Evolutionary conservation across 768 basidiomycete genomes (phyloP), one percentile per base, ranked within the genome.

Genomic region (Boletus speciosus): DNA sequence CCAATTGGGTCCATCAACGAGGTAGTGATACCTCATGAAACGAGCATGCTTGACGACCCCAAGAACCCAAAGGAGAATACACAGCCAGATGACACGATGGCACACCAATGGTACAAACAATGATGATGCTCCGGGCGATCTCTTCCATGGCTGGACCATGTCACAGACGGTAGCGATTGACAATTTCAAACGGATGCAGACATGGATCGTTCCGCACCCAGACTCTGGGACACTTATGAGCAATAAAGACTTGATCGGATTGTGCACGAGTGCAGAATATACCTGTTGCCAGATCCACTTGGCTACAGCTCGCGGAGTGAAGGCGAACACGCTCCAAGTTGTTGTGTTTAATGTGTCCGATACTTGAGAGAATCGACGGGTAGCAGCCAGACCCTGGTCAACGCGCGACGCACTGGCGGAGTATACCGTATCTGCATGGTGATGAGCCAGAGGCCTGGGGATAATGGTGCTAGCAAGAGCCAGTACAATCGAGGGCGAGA

Each of bases 51-150:
- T 52, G 43, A 31, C 51, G 19, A 52, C 47, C 44, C 49, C 64
- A 56, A 47, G 47, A 46, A 16, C 65, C 62, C 36, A 58, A 61
- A 55, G 63, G 56, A 65, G 63, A 56, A 63, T 40, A 54, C 44
- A 66, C 66, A 62, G 65, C 65, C 62, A 43, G 50, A 50, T 47
- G 52, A 60, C 52, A 61, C 48, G 55, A 52, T 41, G 47, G n/a
- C 40, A 47, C 35, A 6, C 27, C 37, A 40, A 36, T 35, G 36
- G 37, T 16, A 38, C 48, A 47, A 43, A 49, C 25, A 43, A 51
- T 25, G 49, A 45, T 45, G 38, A 55, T 50, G 55, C n/a, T 47
- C 51, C 54, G 49, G 36, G 16, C 42, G 51, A 36, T 29, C 55
- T 37, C 48, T 49, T 58, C 16, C 8, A 16, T 7, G 27, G 31